phyloP scores from a whole-genome alignment of 805 yeast genomes.

The Wickerhamomyces hampshirensis region DNA sequence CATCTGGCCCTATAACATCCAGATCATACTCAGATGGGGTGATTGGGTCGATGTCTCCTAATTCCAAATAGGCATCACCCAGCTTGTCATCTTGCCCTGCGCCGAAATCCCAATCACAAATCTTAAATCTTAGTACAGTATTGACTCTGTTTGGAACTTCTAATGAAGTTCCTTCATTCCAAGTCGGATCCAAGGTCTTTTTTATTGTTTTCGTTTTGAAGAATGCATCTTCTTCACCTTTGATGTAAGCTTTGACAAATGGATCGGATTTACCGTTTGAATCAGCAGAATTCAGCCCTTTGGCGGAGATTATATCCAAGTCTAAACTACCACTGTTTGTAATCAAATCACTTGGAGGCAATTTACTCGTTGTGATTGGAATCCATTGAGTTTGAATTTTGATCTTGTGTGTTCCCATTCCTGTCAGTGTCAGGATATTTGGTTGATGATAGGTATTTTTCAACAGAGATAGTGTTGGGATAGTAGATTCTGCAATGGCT shows the following conservation, averaged over 20 bases:
- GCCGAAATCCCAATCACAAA: slow-evolving; percentile 93
- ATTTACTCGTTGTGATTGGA: slow-evolving; percentile 55
- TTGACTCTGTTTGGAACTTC: slow-evolving; percentile 58
- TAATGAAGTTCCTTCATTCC: slow-evolving; percentile 67
- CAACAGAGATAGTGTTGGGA: slow-evolving; percentile 65
- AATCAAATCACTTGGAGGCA: slow-evolving; percentile 73
- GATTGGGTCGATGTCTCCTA: slow-evolving; percentile 59
- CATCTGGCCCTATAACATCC: slow-evolving; percentile 40
- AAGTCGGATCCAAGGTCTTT: slow-evolving; percentile 85
- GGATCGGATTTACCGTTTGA: slow-evolving; percentile 94
- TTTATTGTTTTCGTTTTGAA: slow-evolving; percentile 76
- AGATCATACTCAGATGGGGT: slow-evolving; percentile 46
- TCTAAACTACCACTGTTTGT: slow-evolving; percentile 69
- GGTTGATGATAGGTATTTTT: slow-evolving; percentile 63
- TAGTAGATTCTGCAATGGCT: slow-evolving; percentile 52
- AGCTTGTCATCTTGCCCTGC: slow-evolving; percentile 78
- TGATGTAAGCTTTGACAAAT: slow-evolving; percentile 62
- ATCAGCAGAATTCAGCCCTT: slow-evolving; percentile 78
- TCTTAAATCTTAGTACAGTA: slow-evolving; percentile 50
- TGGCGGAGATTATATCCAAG: slow-evolving; percentile 59
- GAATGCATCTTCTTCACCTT: slow-evolving; percentile 52
- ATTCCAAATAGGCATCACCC: slow-evolving; percentile 56
- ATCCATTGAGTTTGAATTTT: slow-evolving; percentile 68
- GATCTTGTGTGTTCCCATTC: slow-evolving; percentile 48
- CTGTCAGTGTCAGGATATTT: slow-evolving; percentile 48